Conservation (phyloP, 495 filamentous ascomycete genomes). For the Arthonia radiata region DNA sequence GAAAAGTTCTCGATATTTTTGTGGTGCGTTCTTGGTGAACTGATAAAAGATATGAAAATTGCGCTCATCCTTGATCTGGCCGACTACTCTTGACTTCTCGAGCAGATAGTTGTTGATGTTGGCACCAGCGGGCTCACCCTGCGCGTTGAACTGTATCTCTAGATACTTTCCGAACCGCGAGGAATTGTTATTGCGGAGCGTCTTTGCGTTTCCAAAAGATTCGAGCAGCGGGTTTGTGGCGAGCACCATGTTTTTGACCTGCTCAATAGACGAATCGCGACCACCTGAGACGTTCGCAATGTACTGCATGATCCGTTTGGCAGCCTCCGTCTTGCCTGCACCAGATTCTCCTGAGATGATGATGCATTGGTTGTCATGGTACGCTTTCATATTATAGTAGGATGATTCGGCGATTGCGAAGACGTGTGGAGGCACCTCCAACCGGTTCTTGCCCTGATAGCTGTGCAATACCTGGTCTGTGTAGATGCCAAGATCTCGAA, state of each 20-base stretch:
- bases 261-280: slow-evolving; percentile 71
- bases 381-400: slow-evolving; percentile 99
- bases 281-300: slow-evolving; percentile 91
- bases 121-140: slow-evolving; percentile 84
- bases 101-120: slow-evolving; percentile 96
- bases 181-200: slow-evolving; percentile 94
- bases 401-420: slow-evolving; percentile 90
- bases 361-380: slow-evolving; percentile 97
- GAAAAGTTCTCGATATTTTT: slow-evolving; percentile 61
- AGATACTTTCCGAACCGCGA: slow-evolving; percentile 96
- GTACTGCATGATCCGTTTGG: slow-evolving; percentile 98
- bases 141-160: slow-evolving; percentile 84
- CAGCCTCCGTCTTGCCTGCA: slow-evolving; percentile 97
- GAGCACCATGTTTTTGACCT: slow-evolving; percentile 96
- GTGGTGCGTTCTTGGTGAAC: slow-evolving; percentile 80
- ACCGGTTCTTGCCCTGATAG: slow-evolving; percentile 86
- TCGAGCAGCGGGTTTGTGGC: slow-evolving; percentile 94
- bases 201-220: slow-evolving; percentile 97
- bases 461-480: slow-evolving; percentile 75
- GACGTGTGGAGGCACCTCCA: slow-evolving; percentile 90
- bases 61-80: slow-evolving; percentile 83
- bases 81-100: slow-evolving; percentile 87
- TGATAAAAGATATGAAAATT: slow-evolving; percentile 99
- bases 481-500: slow-evolving; percentile 95
- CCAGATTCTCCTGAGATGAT: slow-evolving; percentile 98